Evolutionary conservation across 768 basidiomycete species (phyloP).

Genomic region (Hypholoma sublateritium): DNA sequence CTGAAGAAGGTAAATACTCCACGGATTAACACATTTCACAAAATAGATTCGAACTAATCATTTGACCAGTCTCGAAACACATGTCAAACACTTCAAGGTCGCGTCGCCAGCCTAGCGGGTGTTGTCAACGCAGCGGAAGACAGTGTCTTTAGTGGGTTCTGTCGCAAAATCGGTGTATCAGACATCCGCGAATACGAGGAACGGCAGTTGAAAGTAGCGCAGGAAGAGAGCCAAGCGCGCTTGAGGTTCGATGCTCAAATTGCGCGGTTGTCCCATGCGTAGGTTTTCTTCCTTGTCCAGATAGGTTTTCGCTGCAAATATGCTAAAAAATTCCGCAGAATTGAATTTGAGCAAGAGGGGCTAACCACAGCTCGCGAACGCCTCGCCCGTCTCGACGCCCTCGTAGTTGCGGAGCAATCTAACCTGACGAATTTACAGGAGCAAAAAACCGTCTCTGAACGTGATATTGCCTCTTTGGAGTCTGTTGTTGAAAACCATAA

Average conservation of each 20-base stretch:
- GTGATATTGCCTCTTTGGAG: slow-evolving; percentile 61
- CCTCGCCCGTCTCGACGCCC: slow-evolving; percentile 49
- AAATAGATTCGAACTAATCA: not conserved
- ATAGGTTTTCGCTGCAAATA: not conserved
- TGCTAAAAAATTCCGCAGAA: slow-evolving; percentile 40
- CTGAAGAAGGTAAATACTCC: slow-evolving; percentile 56
- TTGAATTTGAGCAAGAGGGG: slow-evolving; percentile 81
- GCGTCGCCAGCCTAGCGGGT: slow-evolving; percentile 53
- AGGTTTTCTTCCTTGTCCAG: slow-evolving; percentile 23
- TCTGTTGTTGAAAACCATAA: slow-evolving; percentile 54
- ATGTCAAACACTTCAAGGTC: slow-evolving; percentile 49
- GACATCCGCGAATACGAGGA: slow-evolving; percentile 95
- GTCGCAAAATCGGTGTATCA: slow-evolving; percentile 70
- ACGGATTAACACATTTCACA: not conserved
- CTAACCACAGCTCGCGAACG: slow-evolving; percentile 65
- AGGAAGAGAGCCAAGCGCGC: slow-evolving; percentile 84
- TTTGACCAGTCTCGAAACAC: slow-evolving; percentile 49
- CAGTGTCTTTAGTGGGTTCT: slow-evolving; percentile 75
- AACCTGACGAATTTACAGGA: slow-evolving; percentile 54
- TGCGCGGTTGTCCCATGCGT: slow-evolving; percentile 85
- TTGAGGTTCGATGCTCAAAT: slow-evolving; percentile 85
- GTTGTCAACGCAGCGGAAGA: slow-evolving; percentile 81
- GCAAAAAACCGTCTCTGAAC: slow-evolving; percentile 53
- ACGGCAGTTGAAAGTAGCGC: slow-evolving; percentile 82
- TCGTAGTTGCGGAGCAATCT: slow-evolving; percentile 49